Conservation (phyloP, 2,329 filamentous ascomycete genomes). For the Ceratocystis alfenasii region DNA sequence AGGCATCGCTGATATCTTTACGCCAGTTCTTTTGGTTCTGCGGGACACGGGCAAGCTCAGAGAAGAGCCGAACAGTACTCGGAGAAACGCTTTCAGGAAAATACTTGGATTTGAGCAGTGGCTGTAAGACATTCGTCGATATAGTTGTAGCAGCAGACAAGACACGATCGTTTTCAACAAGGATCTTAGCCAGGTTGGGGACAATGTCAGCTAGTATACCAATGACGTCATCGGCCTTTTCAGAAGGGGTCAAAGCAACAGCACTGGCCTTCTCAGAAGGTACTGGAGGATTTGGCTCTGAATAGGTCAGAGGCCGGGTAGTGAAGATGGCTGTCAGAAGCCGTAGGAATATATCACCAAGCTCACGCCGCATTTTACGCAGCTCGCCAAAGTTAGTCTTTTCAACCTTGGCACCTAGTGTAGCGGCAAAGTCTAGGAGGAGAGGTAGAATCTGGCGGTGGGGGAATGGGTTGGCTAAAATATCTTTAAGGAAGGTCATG, state of each 20-base stretch:
- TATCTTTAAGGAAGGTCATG: conserved; percentile 76
- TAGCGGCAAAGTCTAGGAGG: conserved; percentile 76
- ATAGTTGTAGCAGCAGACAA: conserved; percentile 66
- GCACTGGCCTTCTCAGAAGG: conserved; percentile 30
- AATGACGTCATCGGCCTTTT: conserved; percentile 62
- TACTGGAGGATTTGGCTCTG: conserved; percentile 39
- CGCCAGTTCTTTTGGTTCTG: conserved; percentile 83
- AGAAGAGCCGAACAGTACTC: conserved; percentile 59
- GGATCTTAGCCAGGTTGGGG: conserved; percentile 66
- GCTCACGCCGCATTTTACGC: conserved; percentile 75
- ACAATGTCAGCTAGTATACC: conserved; percentile 67
- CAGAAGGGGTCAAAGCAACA: conserved; percentile 29
- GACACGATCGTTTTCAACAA: conserved; percentile 78
- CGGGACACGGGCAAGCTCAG: conserved; percentile 63
- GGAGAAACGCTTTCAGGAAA: conserved; percentile 77
- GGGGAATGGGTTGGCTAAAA: conserved; percentile 86
- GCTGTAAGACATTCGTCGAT: conserved; percentile 69
- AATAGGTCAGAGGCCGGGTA: conserved; percentile 64
- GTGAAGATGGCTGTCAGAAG: conserved; percentile 91
- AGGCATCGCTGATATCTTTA: conserved; percentile 82
- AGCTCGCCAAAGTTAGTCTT: conserved; percentile 97
- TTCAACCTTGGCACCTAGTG: conserved; percentile 88
- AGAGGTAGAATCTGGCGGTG: conserved; percentile 82
- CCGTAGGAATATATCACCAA: conserved; percentile 78
- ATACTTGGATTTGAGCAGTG: conserved; percentile 66